phyloP scores from a whole-genome alignment of 495 filamentous ascomycete species.

The Neurospora africana region DNA sequence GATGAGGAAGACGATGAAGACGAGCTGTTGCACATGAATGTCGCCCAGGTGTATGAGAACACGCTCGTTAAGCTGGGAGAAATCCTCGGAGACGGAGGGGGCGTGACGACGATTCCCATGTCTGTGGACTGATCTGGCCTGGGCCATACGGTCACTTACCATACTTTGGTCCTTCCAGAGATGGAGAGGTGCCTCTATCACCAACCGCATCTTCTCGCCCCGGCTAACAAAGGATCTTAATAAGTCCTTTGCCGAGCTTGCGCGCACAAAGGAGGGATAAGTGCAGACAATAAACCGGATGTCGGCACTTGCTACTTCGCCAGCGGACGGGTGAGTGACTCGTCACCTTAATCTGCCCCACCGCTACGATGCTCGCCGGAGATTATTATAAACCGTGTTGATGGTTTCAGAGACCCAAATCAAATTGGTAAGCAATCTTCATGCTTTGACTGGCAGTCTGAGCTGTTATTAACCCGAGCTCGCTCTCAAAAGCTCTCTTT shows the following conservation, averaged over 20 bases:
- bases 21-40: constrained; percentile 47
- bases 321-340: background rate
- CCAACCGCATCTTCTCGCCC: background rate
- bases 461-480: background rate
- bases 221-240: background rate
- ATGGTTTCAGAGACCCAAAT: background rate
- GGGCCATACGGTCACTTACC: background rate
- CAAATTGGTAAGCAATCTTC: background rate
- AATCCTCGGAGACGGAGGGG: constrained; percentile 32
- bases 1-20: constrained; percentile 33
- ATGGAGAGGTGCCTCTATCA: background rate
- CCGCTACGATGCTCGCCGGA: background rate
- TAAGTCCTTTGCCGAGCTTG: background rate
- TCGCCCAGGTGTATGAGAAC: constrained; percentile 65
- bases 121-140: constrained; percentile 3
- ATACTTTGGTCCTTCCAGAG: background rate
- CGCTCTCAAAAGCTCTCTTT: background rate
- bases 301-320: background rate
- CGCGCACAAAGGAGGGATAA: background rate
- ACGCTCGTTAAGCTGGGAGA: constrained; percentile 64
- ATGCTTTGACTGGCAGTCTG: background rate
- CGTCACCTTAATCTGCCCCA: background rate
- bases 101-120: constrained; percentile 6
- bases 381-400: background rate
- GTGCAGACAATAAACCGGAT: background rate